Conservation (phyloP, 2,329 filamentous ascomycete genomes). For the Teratosphaeria destructans region DNA sequence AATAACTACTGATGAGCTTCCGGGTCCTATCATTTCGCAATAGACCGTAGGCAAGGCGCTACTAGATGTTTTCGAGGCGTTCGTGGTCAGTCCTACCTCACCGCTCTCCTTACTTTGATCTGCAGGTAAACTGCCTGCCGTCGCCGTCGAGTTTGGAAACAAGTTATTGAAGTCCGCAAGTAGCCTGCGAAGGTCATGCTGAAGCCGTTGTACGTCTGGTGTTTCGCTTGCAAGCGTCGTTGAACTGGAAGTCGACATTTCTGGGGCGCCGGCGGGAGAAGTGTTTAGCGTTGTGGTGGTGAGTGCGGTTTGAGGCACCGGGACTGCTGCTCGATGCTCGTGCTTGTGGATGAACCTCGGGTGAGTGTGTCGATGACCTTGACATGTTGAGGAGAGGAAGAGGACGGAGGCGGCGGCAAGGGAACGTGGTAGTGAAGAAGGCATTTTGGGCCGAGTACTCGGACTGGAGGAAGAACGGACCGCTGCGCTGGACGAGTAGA, state of each 20-base stretch:
- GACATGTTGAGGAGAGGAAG: neutral
- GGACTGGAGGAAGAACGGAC: neutral
- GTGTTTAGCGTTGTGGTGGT: neutral
- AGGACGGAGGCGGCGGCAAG: neutral
- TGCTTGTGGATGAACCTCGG: conserved; percentile 3
- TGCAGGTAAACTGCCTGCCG: neutral
- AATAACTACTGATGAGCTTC: neutral
- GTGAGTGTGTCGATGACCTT: neutral
- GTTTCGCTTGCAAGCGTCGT: neutral
- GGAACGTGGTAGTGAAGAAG: neutral
- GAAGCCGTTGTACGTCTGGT: neutral
- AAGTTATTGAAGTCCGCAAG: neutral
- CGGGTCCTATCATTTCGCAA: neutral
- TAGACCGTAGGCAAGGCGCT: neutral
- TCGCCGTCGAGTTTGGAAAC: neutral
- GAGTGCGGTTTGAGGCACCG: neutral
- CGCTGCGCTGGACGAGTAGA: neutral
- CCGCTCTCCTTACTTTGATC: neutral
- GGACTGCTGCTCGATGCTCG: neutral
- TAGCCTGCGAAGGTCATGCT: neutral
- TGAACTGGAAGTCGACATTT: neutral
- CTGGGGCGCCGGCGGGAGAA: neutral
- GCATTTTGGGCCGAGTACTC: neutral
- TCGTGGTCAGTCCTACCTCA: neutral
- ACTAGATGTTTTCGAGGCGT: neutral